phyloP scores from a whole-genome alignment of 129 eudicot species.

The Centella asiatica region DNA sequence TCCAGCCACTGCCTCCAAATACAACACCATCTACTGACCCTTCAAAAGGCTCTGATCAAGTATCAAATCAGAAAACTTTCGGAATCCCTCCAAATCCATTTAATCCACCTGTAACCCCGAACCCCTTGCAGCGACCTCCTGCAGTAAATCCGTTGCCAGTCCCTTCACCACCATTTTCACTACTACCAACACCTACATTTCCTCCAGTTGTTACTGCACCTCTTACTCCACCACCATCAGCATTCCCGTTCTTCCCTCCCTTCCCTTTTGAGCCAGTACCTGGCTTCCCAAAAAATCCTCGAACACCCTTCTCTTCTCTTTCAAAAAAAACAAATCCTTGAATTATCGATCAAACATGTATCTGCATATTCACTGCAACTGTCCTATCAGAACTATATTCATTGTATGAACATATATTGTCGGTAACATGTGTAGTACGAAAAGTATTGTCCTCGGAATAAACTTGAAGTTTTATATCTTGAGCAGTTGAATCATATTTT shows the following conservation, averaged over 20 bases:
- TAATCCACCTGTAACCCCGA: not conserved
- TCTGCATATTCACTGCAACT: conserved; percentile 1
- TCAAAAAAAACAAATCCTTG: conserved; percentile 31
- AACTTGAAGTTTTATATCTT: not conserved
- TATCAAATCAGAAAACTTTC: conserved; percentile 11
- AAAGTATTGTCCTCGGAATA: no score
- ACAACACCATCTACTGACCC: not conserved
- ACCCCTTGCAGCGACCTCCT: conserved; percentile 6
- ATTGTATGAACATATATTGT: no score
- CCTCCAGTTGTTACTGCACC: conserved; percentile 34
- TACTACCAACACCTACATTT: no score
- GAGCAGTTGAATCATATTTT: no score
- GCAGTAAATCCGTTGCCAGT: conserved; percentile 20
- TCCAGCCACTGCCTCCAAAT: conserved; percentile 38
- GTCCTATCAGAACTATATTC: not conserved
- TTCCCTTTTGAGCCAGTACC: conserved; percentile 58
- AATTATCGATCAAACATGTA: not conserved
- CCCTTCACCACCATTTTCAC: conserved; percentile 42
- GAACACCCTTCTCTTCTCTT: conserved; percentile 24
- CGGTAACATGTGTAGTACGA: no score
- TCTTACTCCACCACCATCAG: conserved; percentile 24
- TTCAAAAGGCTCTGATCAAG: conserved; percentile 3
- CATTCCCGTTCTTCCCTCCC: conserved; percentile 34
- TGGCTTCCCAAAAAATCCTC: conserved; percentile 56
- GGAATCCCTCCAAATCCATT: conserved; percentile 13